These are phyloP conservation scores for Pythium rishiriense DNA, from an alignment of 352 stramenopile species.

Conservation along the genomic window DNA sequence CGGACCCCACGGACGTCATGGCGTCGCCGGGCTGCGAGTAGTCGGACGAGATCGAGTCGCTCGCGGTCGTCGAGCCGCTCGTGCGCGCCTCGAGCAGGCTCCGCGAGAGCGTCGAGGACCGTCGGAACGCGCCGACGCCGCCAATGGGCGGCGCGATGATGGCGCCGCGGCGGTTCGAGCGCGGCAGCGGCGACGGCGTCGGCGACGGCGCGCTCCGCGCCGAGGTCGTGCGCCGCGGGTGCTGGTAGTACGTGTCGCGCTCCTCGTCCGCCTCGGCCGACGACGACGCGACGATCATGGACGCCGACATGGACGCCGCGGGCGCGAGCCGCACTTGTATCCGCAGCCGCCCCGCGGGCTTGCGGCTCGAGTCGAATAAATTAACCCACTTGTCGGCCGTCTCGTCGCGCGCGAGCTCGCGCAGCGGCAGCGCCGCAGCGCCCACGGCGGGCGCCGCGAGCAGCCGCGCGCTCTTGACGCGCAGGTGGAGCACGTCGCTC, in stretches of 20 bases:
- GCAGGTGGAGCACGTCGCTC: constrained; percentile 62
- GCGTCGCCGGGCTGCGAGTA: constrained; percentile 1
- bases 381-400: constrained; percentile 65
- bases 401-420: constrained; percentile 41
- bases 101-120: constrained; percentile 18
- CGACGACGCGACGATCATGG: background rate
- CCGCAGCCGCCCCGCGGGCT: constrained; percentile 55
- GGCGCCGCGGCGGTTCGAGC: constrained; percentile 3
- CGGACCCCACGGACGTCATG: background rate
- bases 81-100: constrained; percentile 21
- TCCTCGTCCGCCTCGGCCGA: constrained; percentile 1
- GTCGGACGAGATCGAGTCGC: constrained; percentile 30
- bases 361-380: constrained; percentile 47
- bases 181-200: constrained; percentile 3
- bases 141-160: constrained; percentile 18
- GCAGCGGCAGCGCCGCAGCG: constrained; percentile 46
- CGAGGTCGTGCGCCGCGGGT: constrained; percentile 15
- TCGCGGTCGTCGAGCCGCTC: constrained; percentile 24
- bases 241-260: constrained; percentile 14
- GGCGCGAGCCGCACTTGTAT: constrained; percentile 60
- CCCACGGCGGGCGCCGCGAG: constrained; percentile 64
- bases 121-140: constrained; percentile 7
- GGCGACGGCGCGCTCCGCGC: constrained; percentile 1
- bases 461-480: constrained; percentile 68
- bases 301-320: background rate